Base-by-base conservation (phyloP, 2,329 filamentous ascomycete species). In the Fusarium nelsonii region DNA sequence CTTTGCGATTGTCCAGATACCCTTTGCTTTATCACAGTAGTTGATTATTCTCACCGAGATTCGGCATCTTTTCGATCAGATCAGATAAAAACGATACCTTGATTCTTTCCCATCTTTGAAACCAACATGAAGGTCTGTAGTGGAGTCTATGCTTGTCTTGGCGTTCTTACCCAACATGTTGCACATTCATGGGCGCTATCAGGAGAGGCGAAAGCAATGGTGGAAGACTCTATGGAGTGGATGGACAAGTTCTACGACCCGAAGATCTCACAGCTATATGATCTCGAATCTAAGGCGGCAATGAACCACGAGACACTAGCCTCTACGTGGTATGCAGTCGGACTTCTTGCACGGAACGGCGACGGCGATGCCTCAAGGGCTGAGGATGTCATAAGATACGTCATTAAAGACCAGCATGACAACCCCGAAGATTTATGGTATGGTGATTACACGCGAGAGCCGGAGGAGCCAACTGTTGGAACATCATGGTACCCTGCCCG, bases 161-260 rank as follows among this genome's bases (percentile, higher is more conserved):
- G 58, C 7, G 23, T 58, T 40, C 12, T 64, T 8, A 8, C 37
- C 0, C 59, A 46, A 12, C 16, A 50, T 9, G 11, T 16, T 16
- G 14, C 33, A 3, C 44, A 26, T 9, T 51, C 59, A 4, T 30
- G 39, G 61, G 61, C 61, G 0, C 14, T 64, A 4, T 64, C 61
- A 4, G 61, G 61, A 51, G 61, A 64, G 39, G 61, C 61, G 1
- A 64, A 63, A 58, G 59, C 59, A 0, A 64, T 64, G 61, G 58
- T 64, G 3, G 59, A 64, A 41, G 48, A 69, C 53, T 66, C 65
- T 1, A 68, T 54, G 46, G 51, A 45, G 20, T 69, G 59, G 65
- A 64, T 69, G 65, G 61, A 65, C 33, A 65, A 8, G 6, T 65
- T 54, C 32, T 65, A 65, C 20, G 63, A 66, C 16, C 71, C 84